Base-by-base conservation (phyloP, 2,329 filamentous ascomycete species). In the Penicillium sp. region DNA sequence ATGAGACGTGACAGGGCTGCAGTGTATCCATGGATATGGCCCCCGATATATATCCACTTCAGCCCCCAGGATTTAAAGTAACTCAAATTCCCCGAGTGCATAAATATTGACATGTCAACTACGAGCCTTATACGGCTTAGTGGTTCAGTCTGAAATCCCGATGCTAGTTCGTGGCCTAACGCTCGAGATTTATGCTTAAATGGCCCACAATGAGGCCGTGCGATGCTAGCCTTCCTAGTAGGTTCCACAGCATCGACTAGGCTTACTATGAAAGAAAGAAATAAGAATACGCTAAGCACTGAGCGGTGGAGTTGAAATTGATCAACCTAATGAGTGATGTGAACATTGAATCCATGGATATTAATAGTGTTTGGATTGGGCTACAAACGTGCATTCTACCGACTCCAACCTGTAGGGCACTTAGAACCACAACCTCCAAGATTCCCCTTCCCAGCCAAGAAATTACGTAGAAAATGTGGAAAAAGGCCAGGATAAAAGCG, bases 171-270 rank as follows among this genome's bases (percentile, higher is more conserved):
- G 24, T 55, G 37, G 48, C 27, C 52, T 44, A 56, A 58, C 16
- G 44, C 54, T 57, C 54, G 52, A 62, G 45, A 31, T 58, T 65
- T 62, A 65, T 59, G 57, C 61, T 65, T 62, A 60, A 59, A 48
- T 37, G 57, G 53, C 54, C 61, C 49, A 59, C 57, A 44, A 27
- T 1, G 56, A 64, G 57, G 57, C 44, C 55, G 46, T 58, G 48
- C 49, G 49, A 39, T 29, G 42, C 42, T 44, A 37, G 50, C 31
- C 27, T 33, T 57, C 49, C 54, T 59, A 59, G 59, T 64, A 55
- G 49, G 52, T 55, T 54, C 46, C 52, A 57, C 21, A 31, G 27
- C 47, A 37, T 48, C 42, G 45, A 49, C 16, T 33, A 42, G 22
- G 31, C n/a, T 42, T 26, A 37, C 19, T 16, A 39, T 42, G n/a